These are phyloP conservation scores for Stygiomarasmius scandens DNA, from an alignment of 1,284 basidiomycete genomes.

Conservation along the genomic window DNA sequence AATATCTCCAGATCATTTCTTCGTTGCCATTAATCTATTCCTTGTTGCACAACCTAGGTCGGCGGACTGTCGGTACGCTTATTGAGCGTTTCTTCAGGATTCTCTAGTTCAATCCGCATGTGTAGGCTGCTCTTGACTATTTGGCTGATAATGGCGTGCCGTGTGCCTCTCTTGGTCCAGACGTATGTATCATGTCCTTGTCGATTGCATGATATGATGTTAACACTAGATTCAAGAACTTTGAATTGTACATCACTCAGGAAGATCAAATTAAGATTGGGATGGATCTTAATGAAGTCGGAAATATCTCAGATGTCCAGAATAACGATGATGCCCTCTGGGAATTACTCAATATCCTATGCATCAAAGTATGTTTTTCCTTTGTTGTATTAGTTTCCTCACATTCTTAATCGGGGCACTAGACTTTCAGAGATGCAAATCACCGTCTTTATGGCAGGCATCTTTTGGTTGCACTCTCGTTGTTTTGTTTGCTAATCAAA, in stretches of 20 bases:
- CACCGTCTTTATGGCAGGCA: no score
- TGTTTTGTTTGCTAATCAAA: no score
- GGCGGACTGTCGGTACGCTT: background rate
- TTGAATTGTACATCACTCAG: background rate
- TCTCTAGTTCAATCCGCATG: background rate
- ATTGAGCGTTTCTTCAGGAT: background rate
- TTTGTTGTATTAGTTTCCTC: no score
- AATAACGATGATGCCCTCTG: background rate
- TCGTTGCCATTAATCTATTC: background rate
- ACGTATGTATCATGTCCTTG: background rate
- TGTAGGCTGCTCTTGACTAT: background rate
- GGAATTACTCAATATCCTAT: background rate
- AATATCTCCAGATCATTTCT: background rate
- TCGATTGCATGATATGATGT: background rate
- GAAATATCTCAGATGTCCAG: background rate
- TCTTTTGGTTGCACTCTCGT: no score
- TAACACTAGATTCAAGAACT: background rate
- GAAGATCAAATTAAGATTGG: background rate
- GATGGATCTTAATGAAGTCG: background rate
- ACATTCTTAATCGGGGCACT: no score
- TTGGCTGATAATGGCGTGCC: background rate
- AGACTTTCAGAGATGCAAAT: no score
- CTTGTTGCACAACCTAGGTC: background rate
- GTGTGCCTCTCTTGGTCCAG: background rate
- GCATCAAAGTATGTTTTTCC: background rate